Evolutionary conservation across 495 filamentous ascomycete genomes (phyloP).

Genomic region (Astrocystis sublimbata): DNA sequence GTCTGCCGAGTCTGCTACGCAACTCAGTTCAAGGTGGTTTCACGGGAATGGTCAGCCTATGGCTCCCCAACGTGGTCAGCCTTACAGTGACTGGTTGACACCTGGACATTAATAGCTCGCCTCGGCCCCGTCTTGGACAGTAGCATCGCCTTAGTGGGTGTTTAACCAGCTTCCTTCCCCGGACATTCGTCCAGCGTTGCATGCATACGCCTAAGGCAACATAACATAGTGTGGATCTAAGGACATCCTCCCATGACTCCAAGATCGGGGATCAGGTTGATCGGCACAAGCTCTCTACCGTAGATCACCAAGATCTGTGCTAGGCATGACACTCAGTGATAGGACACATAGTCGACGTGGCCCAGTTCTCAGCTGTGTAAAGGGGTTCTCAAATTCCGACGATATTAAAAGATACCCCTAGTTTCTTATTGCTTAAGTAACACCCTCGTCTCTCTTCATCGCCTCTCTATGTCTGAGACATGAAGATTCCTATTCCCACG

Average conservation of each 20-base stretch:
- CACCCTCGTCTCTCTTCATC: too few species aligned
- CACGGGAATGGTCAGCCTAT: background rate
- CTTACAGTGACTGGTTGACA: background rate
- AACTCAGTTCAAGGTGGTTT: background rate
- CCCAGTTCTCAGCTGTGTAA: background rate
- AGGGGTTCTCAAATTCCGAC: too few species aligned
- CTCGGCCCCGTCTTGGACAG: background rate
- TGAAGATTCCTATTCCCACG: too few species aligned
- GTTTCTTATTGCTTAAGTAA: too few species aligned
- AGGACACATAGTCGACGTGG: background rate
- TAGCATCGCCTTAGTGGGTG: background rate
- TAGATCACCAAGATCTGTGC: too few species aligned
- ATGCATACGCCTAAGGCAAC: conserved; percentile 5
- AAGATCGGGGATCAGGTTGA: background rate
- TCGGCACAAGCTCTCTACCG: background rate
- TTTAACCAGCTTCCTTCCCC: conserved; percentile 5
- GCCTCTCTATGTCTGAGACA: too few species aligned
- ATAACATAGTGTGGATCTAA: background rate
- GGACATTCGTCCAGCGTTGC: background rate
- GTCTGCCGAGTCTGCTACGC: background rate
- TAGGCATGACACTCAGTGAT: background rate
- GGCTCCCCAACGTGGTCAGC: conserved; percentile 7
- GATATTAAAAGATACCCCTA: too few species aligned
- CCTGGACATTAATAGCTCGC: background rate
- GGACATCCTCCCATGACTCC: background rate